Percentiles rank a stretch among this genome's conserved stretches.
phyloP scores from a whole-genome alignment of 495 filamentous ascomycete genomes.

The Neurospora africana region DNA sequence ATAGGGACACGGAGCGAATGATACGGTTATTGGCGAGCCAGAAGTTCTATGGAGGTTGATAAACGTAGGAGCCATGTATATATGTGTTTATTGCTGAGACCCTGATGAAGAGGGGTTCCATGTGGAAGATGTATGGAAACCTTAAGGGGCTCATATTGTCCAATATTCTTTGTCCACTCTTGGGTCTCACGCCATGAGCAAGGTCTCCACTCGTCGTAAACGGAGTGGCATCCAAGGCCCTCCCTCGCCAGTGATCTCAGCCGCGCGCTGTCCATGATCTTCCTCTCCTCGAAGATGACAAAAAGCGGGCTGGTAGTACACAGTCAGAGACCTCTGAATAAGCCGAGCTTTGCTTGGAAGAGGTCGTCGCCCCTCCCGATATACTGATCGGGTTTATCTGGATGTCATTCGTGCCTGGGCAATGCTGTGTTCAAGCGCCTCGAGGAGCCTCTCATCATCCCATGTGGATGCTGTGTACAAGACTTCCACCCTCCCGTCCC shows the following conservation, averaged over 20 bases:
- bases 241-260: background rate
- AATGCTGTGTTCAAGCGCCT: background rate
- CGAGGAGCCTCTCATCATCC: background rate
- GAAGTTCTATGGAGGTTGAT: background rate
- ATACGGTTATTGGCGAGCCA: background rate
- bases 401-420: background rate
- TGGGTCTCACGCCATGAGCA: background rate
- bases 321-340: background rate
- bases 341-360: background rate
- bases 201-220: background rate
- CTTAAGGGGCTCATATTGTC: background rate
- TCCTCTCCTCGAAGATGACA: background rate
- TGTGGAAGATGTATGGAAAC: background rate
- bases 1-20: background rate
- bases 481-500: background rate
- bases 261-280: background rate
- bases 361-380: background rate
- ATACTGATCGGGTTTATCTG: background rate
- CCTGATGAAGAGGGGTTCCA: background rate
- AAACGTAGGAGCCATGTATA: background rate
- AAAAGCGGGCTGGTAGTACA: background rate
- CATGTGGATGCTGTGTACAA: background rate
- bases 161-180: background rate
- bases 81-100: background rate
- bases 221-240: background rate